Conservation (phyloP, 139 green algal genomes). For the Tetradesmus obliquus region DNA sequence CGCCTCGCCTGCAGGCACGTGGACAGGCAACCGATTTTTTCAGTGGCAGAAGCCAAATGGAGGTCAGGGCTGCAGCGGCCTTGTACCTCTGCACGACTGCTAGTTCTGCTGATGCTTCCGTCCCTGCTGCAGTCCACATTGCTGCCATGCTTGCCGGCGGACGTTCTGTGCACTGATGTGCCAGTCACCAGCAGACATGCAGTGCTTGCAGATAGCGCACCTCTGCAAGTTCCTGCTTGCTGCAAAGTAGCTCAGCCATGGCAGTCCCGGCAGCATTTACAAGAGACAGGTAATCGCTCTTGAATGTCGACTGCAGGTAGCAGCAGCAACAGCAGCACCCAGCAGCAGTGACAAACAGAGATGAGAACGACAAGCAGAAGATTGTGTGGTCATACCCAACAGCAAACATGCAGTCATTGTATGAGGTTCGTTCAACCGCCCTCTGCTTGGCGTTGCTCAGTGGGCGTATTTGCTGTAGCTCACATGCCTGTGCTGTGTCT, state of each 20-base stretch:
- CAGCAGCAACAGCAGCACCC: background rate
- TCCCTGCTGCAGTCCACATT: no score
- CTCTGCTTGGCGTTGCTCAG: no score
- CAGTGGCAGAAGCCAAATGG: background rate
- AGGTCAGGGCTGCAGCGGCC: no score
- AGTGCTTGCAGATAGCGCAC: conserved; percentile 15
- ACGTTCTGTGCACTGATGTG: background rate
- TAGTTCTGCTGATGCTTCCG: no score
- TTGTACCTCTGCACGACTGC: no score
- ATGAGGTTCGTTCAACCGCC: no score
- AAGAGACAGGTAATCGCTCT: conserved; percentile 63
- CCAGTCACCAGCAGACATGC: background rate
- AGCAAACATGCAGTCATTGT: background rate
- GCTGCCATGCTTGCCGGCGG: no score
- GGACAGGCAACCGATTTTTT: background rate
- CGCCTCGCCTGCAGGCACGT: conserved; percentile 4
- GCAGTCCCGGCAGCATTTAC: conserved; percentile 57
- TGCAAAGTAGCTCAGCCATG: conserved; percentile 63
- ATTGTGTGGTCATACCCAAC: background rate
- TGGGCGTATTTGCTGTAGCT: background rate
- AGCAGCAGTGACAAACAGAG: background rate
- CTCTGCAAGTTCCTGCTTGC: conserved; percentile 63
- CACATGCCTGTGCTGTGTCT: background rate
- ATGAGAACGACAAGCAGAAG: background rate
- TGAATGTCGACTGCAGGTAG: conserved; percentile 48